Base-by-base conservation (phyloP, 176 grass and related monocot species). In the Phragmites australis region DNA sequence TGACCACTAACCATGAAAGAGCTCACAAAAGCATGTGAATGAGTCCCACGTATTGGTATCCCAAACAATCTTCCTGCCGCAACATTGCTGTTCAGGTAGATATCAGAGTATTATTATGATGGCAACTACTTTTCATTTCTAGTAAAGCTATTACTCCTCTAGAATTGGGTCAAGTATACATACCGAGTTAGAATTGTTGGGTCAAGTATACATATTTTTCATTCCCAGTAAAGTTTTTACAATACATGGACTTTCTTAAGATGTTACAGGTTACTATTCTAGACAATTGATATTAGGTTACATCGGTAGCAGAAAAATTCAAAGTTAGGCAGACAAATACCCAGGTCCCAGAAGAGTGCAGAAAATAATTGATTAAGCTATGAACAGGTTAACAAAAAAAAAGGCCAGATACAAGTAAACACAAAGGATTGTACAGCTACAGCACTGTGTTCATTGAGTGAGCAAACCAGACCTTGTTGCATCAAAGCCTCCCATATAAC, bases 1-100 rank as follows among this genome's bases (percentile, higher is more conserved):
- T 34, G 2, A 72, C 8, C 16, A 88, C 93, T 87, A 11, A 97
- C 92, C 90, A 94, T 85, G 78, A 86, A 98, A 16, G 95, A 98
- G 81, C 95, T 98, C 63, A 98, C 92, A 75, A 94, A 98, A 54
- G 95, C 95, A 94, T 98, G 95, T 60, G 95, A 98, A 87, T 98
- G 95, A 48, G 95, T 98, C 70, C 92, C 95, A 54, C 92, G 95
- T 84, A 98, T 79, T 25, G 95, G 95, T 93, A 98, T 98, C 40
- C 95, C 95, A 86, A 98, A 98, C 78, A 98, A 58, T 75, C 84
- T 92, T 83, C 92, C 95, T 37, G 95, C 95, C 21, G 85, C 90
- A 77, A 94, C 95, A 86, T 98, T 98, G 84, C 92, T 98, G 92
- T 80, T 41, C 75, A 81, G 37, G 68, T 86, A 82, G 63, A 89